Evolutionary conservation across 352 stramenopile genomes (phyloP), one percentile per base, ranked within the genome.

Genomic region (Phytophthora sp.): DNA sequence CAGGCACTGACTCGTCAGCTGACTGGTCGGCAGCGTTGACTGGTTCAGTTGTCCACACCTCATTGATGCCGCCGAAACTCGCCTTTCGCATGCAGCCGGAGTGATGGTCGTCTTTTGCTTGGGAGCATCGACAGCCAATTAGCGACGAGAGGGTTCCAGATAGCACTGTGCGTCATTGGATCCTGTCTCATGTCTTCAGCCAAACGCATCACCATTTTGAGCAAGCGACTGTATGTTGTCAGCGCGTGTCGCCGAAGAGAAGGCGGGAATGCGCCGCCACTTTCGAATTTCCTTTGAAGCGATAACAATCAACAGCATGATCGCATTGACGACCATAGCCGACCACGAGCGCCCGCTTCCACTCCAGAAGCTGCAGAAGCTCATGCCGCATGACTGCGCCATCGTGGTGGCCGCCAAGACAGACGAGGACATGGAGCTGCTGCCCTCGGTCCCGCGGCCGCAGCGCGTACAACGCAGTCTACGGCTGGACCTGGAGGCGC

Each of bases 341-440:
- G 57, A 69, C 63, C 63, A 72, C 45, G 42, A 71, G 21, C 42
- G 29, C 8, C 27, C 42, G 11, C 61, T 53, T 13, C 61, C 68
- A 45, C 26, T 67, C 4, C 54, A 66, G 26, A 63, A 71, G 39
- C 68, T 79, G 29, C 62, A 72, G 26, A 73, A 77, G 53, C 72
- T 79, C 39, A 66, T 52, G 30, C 72, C 72, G 12, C 57, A 79
- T 35, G 59, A 76, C 58, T 74, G 68, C 44, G 58, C 68, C 30
- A 66, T 69, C 20, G 56, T 79, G 33, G 51, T 65, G 38, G 59
- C 56, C 4, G 20, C 47, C 21, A 62, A 58, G 33, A 65, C 44
- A 26, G 44, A 50, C 42, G 61, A 63, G 8, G 56, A 67, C 15
- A 30, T 66, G 8, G 55, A 69, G 8, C 46, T 63, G 8, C 46